Conservation (phyloP, 352 stramenopile genomes). For the Globisporangium nodosum region DNA sequence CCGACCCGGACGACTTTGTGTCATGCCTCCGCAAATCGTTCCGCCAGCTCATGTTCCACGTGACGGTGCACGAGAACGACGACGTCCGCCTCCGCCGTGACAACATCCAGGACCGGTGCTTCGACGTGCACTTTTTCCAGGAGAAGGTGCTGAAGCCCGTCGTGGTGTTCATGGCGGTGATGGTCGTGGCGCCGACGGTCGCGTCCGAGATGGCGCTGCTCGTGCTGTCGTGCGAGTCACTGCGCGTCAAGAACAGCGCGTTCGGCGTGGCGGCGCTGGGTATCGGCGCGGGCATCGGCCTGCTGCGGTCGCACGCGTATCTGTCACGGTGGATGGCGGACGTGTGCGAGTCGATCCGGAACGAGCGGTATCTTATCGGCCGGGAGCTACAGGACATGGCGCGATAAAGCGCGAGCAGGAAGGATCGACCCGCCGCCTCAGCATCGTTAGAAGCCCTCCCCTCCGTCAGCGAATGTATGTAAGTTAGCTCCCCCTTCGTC, state of each 20-base stretch:
- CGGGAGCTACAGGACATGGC: conserved; percentile 83
- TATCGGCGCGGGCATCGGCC: conserved; percentile 27
- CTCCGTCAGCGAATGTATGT: too few relatives aligned
- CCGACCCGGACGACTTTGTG: conserved; percentile 40
- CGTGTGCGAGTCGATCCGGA: conserved; percentile 79
- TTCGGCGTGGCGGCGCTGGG: conserved; percentile 51
- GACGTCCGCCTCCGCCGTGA: conserved; percentile 48
- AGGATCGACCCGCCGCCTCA: too few relatives aligned
- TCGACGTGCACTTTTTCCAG: conserved; percentile 65
- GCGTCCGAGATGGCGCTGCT: conserved; percentile 37
- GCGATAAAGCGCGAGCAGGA: conserved; percentile 25
- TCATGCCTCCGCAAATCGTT: conserved; percentile 51
- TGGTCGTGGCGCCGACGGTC: conserved; percentile 54
- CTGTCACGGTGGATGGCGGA: conserved; percentile 57
- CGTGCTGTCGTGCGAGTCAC: conserved; percentile 27
- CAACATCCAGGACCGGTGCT: conserved; percentile 60
- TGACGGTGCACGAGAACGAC: conserved; percentile 71
- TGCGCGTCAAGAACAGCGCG: conserved; percentile 39
- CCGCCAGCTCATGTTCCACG: conserved; percentile 63
- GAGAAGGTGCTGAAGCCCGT: conserved; percentile 58
- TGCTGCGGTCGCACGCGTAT: conserved; percentile 40
- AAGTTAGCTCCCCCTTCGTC: too few relatives aligned
- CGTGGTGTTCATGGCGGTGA: conserved; percentile 29
- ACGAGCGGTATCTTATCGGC: conserved; percentile 85
- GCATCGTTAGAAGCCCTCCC: too few relatives aligned